Percentiles rank a stretch among this genome's conserved stretches.
Conservation (phyloP, 1,284 basidiomycete genomes). For the Grifola frondosa region DNA sequence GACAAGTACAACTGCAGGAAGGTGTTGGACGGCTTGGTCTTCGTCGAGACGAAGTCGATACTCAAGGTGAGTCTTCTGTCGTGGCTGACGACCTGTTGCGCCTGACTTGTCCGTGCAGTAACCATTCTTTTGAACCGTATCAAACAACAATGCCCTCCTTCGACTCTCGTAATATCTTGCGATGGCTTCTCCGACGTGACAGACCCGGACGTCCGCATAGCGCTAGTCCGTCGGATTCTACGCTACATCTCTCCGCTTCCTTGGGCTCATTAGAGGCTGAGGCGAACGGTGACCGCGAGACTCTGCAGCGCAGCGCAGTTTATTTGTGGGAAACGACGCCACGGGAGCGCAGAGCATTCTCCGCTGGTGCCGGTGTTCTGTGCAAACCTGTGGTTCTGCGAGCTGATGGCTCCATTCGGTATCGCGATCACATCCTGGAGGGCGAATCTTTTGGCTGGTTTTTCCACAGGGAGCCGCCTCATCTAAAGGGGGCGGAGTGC, state of each 20-base stretch:
- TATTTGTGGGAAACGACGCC: slow-evolving; percentile 40
- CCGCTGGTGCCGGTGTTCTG: slow-evolving; percentile 58
- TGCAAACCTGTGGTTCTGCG: slow-evolving; percentile 52
- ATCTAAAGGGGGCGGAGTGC: background rate
- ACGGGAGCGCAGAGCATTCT: slow-evolving; percentile 28
- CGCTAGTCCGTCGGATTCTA: slow-evolving; percentile 59
- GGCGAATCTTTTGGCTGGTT: slow-evolving; percentile 24
- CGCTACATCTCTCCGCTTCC: slow-evolving; percentile 69
- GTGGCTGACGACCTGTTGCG: no score
- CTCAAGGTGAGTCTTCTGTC: slow-evolving; percentile 18
- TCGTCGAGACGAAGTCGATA: slow-evolving; percentile 20
- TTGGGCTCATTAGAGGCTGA: slow-evolving; percentile 68
- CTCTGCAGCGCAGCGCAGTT: slow-evolving; percentile 45
- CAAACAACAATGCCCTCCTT: slow-evolving; percentile 44
- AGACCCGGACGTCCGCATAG: slow-evolving; percentile 39
- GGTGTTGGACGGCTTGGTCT: slow-evolving; percentile 12
- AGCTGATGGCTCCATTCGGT: slow-evolving; percentile 13
- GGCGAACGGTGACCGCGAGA: slow-evolving; percentile 45
- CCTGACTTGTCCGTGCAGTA: slow-evolving; percentile 16
- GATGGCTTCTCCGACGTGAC: slow-evolving; percentile 34
- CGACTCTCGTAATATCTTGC: slow-evolving; percentile 49
- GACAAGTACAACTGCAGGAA: slow-evolving; percentile 12
- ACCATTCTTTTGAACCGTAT: slow-evolving; percentile 34
- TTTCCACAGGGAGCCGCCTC: slow-evolving; percentile 20
- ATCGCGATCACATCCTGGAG: background rate